Conservation (phyloP, 1,284 basidiomycete genomes). For the Mycosarcoma maydis region DNA sequence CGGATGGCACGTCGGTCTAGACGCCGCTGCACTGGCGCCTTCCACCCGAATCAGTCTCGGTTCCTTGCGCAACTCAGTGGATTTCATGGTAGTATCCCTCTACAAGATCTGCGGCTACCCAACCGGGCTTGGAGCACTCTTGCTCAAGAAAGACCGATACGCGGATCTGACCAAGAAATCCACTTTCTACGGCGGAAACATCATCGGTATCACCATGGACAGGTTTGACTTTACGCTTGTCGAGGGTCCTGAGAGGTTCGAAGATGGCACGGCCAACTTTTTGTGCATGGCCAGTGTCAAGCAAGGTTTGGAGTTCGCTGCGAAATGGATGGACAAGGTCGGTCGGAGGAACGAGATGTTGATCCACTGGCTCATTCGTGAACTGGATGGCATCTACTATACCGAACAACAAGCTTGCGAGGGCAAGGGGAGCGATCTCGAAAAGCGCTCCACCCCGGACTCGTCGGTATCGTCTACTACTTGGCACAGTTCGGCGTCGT, state of each 20-base stretch:
- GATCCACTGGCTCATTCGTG: conserved; percentile 9
- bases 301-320: conserved; percentile 17
- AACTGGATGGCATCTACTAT: conserved; percentile 23
- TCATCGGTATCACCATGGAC: conserved; percentile 35
- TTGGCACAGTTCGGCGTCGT: too few species aligned
- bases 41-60: conserved; percentile 14
- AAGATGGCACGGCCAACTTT: conserved; percentile 33
- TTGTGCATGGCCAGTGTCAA: conserved; percentile 4
- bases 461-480: too few species aligned
- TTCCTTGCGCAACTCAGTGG: conserved; percentile 2
- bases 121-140: conserved; percentile 19
- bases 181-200: conserved; percentile 40
- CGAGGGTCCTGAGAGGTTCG: conserved; percentile 22
- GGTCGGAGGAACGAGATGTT: conserved; percentile 1
- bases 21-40: conserved; percentile 33
- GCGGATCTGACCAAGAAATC: not conserved
- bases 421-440: too few species aligned
- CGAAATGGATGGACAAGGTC: conserved; percentile 8
- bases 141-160: conserved; percentile 16
- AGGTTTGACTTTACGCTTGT: conserved; percentile 24
- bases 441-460: too few species aligned
- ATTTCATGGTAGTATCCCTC: conserved; percentile 28
- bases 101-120: conserved; percentile 42
- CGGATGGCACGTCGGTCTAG: conserved; percentile 23
- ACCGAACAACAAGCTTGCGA: too few species aligned